Base-by-base conservation (phyloP, 2,329 filamentous ascomycete species). In the Stenocarpella maydis region DNA sequence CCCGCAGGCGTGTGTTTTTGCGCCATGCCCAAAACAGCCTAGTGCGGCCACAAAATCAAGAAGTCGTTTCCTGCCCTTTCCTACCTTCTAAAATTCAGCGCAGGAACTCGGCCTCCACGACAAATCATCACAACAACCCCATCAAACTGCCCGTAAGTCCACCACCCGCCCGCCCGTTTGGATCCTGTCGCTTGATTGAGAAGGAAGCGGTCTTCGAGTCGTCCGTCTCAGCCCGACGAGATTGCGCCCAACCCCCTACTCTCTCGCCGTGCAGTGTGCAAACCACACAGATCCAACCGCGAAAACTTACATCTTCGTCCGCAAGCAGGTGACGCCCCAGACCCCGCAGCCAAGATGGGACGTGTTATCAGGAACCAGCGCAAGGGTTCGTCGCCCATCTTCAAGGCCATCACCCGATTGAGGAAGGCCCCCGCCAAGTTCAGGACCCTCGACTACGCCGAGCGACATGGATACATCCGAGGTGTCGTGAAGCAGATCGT, bases 401-500 rank as follows among this genome's bases (percentile, higher is more conserved):
- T 87, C 84, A 87, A 77, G 90, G 90, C 91, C 84, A 89, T 92
- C 86, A 94, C 92, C 85, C 92, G 92, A 85, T 90, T 98, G 82
- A 95, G 96, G 88, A 98, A 98, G 91, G 90, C 91, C 74, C 92
- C 93, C 75, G 93, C 92, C 81, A 92, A 97, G 87, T 98, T 99
- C 92, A 90, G 96, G 85, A 93, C 90, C 78, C 93, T 98, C 90
- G 96, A 99, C 84, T 99, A 89, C 84, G 91, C 94, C 83, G 95
- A 98, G 88, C 91, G 93, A 82, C 95, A 98, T 90, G 96, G 96
- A 80, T 99, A 99, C 88, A 87, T 97, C 82, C 93, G 96, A 79
- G 96, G 96, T 86, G 90, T 98, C 76, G 95, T 99, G 82, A 97
- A 96, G 91, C 94, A 98, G 82, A 98, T 98, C 86, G 92, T 99